Evolutionary conservation across 805 yeast genomes (phyloP).

Genomic region (Isabelozyma heimii): DNA sequence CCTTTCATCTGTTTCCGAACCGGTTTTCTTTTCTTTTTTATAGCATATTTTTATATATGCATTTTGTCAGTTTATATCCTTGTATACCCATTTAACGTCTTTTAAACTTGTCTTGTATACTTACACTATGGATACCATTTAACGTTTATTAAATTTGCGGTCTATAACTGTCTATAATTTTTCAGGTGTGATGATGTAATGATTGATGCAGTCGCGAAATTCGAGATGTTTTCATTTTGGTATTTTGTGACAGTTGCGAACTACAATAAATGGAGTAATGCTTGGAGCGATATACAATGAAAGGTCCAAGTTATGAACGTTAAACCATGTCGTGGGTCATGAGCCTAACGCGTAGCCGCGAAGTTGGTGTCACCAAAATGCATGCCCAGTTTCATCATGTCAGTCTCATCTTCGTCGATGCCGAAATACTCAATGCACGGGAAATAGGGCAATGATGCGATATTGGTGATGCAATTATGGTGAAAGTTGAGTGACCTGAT

Average conservation of each 20-base stretch:
- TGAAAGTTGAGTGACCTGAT: neutral
- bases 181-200: too few species aligned
- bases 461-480: slow-evolving; percentile 4
- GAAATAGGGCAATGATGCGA: slow-evolving; percentile 7
- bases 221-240: neutral
- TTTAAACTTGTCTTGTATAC: too few species aligned
- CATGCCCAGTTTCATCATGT: slow-evolving; percentile 7
- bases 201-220: neutral
- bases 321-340: too few species aligned
- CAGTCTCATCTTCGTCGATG: slow-evolving; percentile 6
- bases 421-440: slow-evolving; percentile 7
- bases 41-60: neutral
- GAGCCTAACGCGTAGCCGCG: too few species aligned
- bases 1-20: neutral
- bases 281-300: neutral
- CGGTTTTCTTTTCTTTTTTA: neutral
- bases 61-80: too few species aligned
- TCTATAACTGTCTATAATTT: too few species aligned
- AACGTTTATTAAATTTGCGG: too few species aligned
- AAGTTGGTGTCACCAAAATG: neutral
- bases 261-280: neutral
- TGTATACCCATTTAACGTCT: too few species aligned
- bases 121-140: too few species aligned
- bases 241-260: neutral
- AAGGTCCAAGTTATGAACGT: neutral